These are phyloP conservation scores for Russula ochroleuca DNA, from an alignment of 768 basidiomycete species.

Conservation along the genomic window DNA sequence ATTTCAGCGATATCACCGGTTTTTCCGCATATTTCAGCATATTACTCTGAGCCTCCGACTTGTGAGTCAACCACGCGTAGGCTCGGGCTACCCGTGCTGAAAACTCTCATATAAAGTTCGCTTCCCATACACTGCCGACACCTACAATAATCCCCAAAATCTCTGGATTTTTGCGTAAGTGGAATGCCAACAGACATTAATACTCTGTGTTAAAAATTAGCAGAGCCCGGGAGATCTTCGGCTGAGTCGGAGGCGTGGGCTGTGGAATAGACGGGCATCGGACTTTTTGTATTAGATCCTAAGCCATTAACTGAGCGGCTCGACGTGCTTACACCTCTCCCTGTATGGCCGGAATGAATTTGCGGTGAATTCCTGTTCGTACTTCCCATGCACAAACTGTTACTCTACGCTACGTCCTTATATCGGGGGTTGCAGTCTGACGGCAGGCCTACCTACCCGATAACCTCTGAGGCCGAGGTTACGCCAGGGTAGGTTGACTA, in stretches of 20 bases:
- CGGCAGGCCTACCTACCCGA: not conserved
- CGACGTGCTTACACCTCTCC: not conserved
- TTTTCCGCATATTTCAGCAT: conserved; percentile 11
- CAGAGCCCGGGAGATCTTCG: conserved; percentile 25
- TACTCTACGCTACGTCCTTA: not conserved
- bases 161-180: conserved; percentile 55
- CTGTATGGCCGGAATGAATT: not conserved
- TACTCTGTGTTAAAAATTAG: not conserved
- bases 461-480: conserved; percentile 2
- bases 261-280: not conserved
- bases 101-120: conserved; percentile 39
- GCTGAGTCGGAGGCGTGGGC: conserved; percentile 9
- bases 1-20: not conserved
- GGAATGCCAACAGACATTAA: not conserved
- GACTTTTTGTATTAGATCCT: conserved; percentile 10
- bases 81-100: not conserved
- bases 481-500: conserved; percentile 8
- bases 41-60: conserved; percentile 20
- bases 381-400: not conserved
- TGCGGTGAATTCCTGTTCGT: not conserved
- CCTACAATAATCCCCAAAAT: conserved; percentile 60
- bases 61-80: conserved; percentile 14
- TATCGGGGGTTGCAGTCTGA: not conserved
- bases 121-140: conserved; percentile 57
- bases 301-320: not conserved